phyloP scores from a whole-genome alignment of 2,329 filamentous ascomycete genomes.

The Juglanconis sp. region DNA sequence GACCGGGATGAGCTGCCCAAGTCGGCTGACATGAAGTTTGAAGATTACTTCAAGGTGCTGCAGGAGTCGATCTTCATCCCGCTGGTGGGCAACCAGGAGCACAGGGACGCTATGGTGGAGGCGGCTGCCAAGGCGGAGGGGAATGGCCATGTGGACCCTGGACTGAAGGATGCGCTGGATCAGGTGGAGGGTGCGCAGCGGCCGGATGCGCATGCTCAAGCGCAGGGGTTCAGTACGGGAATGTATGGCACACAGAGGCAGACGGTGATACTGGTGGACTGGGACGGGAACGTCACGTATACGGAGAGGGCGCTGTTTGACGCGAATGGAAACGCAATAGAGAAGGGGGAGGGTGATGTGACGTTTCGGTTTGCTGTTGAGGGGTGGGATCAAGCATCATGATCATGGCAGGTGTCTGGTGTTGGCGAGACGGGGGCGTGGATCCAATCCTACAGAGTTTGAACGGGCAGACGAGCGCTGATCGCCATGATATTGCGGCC shows the following conservation, averaged over 20 bases:
- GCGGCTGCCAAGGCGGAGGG: slow-evolving; percentile 31
- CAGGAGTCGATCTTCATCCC: slow-evolving; percentile 62
- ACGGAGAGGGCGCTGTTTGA: slow-evolving; percentile 61
- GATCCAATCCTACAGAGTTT: neutral
- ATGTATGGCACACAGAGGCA: slow-evolving; percentile 65
- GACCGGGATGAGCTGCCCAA: slow-evolving; percentile 55
- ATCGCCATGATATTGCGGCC: too few species aligned
- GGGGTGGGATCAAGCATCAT: slow-evolving; percentile 39
- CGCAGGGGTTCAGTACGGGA: slow-evolving; percentile 50
- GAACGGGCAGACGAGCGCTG: neutral
- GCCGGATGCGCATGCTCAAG: slow-evolving; percentile 28
- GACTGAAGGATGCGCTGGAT: slow-evolving; percentile 32
- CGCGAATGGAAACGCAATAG: slow-evolving; percentile 51
- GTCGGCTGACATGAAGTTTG: slow-evolving; percentile 42
- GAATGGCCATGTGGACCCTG: slow-evolving; percentile 33
- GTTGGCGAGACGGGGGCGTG: neutral
- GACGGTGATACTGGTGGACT: slow-evolving; percentile 60
- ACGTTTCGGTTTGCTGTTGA: slow-evolving; percentile 56
- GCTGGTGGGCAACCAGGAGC: slow-evolving; percentile 48
- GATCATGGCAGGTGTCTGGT: neutral
- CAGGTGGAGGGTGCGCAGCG: slow-evolving; percentile 27
- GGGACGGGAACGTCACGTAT: slow-evolving; percentile 59
- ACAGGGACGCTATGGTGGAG: slow-evolving; percentile 42
- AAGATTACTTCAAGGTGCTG: slow-evolving; percentile 51
- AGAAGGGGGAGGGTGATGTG: slow-evolving; percentile 53